phyloP scores from a whole-genome alignment of 495 filamentous ascomycete species.

The Penicillium maclennaniae region DNA sequence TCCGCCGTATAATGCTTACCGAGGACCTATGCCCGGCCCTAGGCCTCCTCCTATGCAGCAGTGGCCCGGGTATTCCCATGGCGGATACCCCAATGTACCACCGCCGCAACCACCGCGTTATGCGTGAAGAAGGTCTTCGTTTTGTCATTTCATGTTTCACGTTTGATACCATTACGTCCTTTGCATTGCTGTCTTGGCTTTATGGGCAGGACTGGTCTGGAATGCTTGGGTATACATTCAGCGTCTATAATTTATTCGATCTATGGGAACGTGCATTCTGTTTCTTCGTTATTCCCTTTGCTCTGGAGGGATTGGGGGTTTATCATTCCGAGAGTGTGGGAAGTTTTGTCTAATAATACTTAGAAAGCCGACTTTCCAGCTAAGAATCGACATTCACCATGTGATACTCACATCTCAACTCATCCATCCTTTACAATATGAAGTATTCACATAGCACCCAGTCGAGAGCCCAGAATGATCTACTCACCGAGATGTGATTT shows the following conservation, averaged over 20 bases:
- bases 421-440: not conserved
- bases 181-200: conserved; percentile 1
- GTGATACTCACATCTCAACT: not conserved
- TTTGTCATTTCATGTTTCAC: not conserved
- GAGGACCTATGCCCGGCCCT: conserved; percentile 10
- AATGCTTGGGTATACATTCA: not conserved
- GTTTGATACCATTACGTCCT: not conserved
- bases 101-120: conserved; percentile 22
- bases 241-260: conserved; percentile 8
- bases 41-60: conserved; percentile 21
- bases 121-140: not conserved
- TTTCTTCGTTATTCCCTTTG: not conserved
- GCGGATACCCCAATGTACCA: conserved; percentile 27
- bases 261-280: not conserved
- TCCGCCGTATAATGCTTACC: conserved; percentile 19
- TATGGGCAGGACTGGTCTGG: not conserved
- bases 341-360: not conserved
- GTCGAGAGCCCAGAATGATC: not conserved
- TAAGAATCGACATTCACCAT: not conserved
- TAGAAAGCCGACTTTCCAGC: not conserved
- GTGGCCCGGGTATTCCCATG: conserved; percentile 24
- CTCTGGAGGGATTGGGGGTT: not conserved
- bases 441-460: not conserved
- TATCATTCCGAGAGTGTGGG: not conserved
- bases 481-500: not conserved